phyloP scores from a whole-genome alignment of 1,139 yeast species.

The Arxiozyma slooffiae region DNA sequence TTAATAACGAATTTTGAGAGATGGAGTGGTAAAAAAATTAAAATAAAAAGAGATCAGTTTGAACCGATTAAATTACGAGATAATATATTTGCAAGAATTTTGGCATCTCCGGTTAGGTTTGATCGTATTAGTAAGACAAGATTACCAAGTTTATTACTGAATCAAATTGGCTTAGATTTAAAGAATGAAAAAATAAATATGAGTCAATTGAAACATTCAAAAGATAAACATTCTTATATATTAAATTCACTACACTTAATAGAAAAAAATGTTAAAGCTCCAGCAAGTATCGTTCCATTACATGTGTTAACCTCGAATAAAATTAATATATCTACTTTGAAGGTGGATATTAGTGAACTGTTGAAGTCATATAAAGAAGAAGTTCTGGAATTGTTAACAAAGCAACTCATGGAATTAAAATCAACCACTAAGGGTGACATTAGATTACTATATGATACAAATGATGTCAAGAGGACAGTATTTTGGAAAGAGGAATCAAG shows the following conservation, averaged over 20 bases:
- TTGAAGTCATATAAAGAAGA: background rate
- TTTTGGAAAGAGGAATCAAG: background rate
- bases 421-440: background rate
- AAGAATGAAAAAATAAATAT: constrained; percentile 4
- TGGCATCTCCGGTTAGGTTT: constrained; percentile 25
- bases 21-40: constrained; percentile 25
- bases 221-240: constrained; percentile 19
- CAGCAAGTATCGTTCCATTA: constrained; percentile 4
- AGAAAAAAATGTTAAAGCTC: constrained; percentile 1
- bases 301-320: constrained; percentile 4
- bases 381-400: background rate
- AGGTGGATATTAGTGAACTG: background rate
- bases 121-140: constrained; percentile 18
- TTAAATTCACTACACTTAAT: constrained; percentile 11
- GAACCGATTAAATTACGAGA: constrained; percentile 9
- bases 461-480: background rate
- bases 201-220: constrained; percentile 5
- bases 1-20: constrained; percentile 22
- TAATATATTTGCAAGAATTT: constrained; percentile 22
- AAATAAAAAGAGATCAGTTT: constrained; percentile 2
- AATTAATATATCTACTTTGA: background rate
- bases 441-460: background rate
- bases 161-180: constrained; percentile 15
- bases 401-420: background rate
- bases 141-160: constrained; percentile 19